Evolutionary conservation across 1,139 yeast genomes (phyloP).

Genomic region (Zygoascus sp.): DNA sequence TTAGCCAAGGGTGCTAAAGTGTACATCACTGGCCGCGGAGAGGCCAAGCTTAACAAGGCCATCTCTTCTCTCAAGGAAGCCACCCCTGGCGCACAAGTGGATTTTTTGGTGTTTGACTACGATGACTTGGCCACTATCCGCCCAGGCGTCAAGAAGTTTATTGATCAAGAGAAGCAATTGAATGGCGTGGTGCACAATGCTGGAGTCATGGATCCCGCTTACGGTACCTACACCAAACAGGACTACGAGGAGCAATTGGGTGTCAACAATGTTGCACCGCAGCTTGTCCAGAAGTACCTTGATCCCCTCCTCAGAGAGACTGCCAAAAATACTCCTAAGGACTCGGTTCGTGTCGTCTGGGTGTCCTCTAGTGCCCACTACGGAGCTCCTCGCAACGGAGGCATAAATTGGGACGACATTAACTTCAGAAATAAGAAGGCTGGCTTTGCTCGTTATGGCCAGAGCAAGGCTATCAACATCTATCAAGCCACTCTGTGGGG

Average conservation of each 20-base stretch:
- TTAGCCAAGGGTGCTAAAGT: conserved; percentile 29
- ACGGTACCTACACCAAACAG: conserved; percentile 39
- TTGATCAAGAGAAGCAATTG: conserved; percentile 28
- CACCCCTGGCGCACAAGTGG: conserved; percentile 21
- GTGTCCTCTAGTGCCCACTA: conserved; percentile 40
- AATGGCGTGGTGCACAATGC: conserved; percentile 36
- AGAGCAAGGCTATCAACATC: conserved; percentile 46
- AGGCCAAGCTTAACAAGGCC: conserved; percentile 20
- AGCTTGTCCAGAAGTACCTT: conserved; percentile 44
- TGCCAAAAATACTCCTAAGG: conserved; percentile 26
- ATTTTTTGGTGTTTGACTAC: conserved; percentile 38
- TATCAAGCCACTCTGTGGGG: conserved; percentile 45
- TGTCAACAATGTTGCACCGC: conserved; percentile 50
- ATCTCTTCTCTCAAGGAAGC: conserved; percentile 18
- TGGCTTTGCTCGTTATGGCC: conserved; percentile 36
- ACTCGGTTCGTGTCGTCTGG: conserved; percentile 42
- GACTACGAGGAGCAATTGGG: conserved; percentile 52
- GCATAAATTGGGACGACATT: conserved; percentile 37
- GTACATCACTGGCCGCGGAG: conserved; percentile 28
- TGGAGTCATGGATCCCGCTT: conserved; percentile 47
- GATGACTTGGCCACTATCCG: conserved; percentile 44
- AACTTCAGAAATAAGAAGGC: conserved; percentile 20
- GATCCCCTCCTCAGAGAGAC: conserved; percentile 42
- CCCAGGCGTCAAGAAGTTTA: conserved; percentile 38
- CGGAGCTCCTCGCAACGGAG: conserved; percentile 26